Conservation (phyloP, 2,329 filamentous ascomycete genomes). For the Aspergillus floridensis region DNA sequence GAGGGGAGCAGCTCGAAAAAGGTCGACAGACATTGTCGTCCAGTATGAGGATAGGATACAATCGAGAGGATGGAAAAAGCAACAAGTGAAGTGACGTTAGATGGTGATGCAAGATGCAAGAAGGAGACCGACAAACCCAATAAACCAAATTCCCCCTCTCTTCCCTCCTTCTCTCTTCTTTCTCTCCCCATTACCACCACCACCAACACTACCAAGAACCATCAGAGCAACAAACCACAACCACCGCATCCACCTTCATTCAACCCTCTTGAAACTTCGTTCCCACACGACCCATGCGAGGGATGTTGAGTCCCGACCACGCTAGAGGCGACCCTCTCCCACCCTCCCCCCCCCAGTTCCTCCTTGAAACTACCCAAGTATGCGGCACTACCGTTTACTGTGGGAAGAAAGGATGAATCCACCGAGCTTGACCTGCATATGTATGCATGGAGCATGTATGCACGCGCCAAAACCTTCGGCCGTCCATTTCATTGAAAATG, state of each 20-base stretch:
- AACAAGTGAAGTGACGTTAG: neutral
- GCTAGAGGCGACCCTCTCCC: conserved; percentile 11
- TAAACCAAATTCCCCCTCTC: neutral
- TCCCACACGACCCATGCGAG: conserved; percentile 17
- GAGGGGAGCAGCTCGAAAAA: neutral
- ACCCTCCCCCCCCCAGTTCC: neutral
- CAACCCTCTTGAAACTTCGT: conserved; percentile 4
- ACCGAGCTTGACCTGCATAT: conserved; percentile 18
- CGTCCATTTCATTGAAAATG: conserved; percentile 24
- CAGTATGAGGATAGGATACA: neutral
- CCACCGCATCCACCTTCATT: neutral
- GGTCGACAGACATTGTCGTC: neutral
- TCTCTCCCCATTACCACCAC: neutral
- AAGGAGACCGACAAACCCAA: neutral
- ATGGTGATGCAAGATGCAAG: neutral
- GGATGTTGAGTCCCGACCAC: conserved; percentile 14
- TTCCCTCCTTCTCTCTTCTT: neutral
- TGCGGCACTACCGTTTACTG: conserved; percentile 20
- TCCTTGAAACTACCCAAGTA: conserved; percentile 24
- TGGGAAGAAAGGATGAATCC: conserved; percentile 7
- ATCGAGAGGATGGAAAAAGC: conserved; percentile 1
- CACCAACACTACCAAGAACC: conserved; percentile 2
- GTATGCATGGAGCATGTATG: conserved; percentile 10
- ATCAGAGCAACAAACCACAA: neutral
- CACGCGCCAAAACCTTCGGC: conserved; percentile 10